phyloP scores from a whole-genome alignment of 441 rosid species.

The Gossypium schwendimanii region DNA sequence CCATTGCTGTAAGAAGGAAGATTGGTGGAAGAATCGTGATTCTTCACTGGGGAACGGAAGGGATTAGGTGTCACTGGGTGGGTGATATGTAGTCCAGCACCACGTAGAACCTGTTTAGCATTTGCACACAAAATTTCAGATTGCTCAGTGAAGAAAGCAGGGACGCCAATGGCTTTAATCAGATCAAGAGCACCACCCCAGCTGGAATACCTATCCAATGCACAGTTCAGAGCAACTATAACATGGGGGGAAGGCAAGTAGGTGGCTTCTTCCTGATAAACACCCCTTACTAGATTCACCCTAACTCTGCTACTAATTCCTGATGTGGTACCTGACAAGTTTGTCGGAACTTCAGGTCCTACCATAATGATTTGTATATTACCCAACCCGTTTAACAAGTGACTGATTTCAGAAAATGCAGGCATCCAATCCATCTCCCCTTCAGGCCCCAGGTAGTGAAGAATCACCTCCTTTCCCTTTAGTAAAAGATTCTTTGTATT shows the following conservation, averaged over 20 bases:
- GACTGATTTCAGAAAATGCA: constrained; percentile 40
- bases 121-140: constrained; percentile 37
- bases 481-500: constrained; percentile 36
- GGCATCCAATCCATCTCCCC: constrained; percentile 46
- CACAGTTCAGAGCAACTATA: constrained; percentile 33
- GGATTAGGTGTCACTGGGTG: constrained; percentile 44
- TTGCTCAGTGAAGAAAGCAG: constrained; percentile 38
- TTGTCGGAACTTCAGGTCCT: constrained; percentile 41
- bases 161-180: constrained; percentile 27
- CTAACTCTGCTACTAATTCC: constrained; percentile 41
- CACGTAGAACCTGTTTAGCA: constrained; percentile 34
- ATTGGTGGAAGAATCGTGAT: constrained; percentile 27
- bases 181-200: constrained; percentile 41
- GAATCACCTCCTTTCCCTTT: constrained; percentile 38
- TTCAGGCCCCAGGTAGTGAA: constrained; percentile 46
- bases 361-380: constrained; percentile 42
- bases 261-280: constrained; percentile 41
- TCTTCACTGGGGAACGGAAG: constrained; percentile 35
- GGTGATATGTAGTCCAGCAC: constrained; percentile 40
- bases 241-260: constrained; percentile 39
- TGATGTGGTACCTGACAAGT: constrained; percentile 39
- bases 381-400: constrained; percentile 37
- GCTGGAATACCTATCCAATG: constrained; percentile 23
- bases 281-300: constrained; percentile 38
- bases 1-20: constrained; percentile 43